Percentiles rank a stretch among this genome's conserved stretches.
Conservation (phyloP, 805 yeast genomes). For the Spathaspora sp. region DNA sequence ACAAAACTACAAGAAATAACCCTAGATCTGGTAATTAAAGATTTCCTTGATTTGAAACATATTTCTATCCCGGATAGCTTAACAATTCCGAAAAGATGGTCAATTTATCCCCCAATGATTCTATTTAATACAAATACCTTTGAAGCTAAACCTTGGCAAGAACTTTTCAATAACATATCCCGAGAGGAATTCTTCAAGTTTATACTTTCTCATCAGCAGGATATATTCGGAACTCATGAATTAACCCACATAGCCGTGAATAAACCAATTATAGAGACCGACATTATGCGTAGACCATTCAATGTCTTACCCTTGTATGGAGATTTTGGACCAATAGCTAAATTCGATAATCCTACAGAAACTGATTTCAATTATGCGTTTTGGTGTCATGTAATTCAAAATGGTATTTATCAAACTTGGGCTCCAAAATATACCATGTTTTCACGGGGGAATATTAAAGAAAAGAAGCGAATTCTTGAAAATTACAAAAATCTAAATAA, state of each 20-base stretch:
- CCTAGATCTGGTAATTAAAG: not conserved
- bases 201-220: constrained; percentile 7
- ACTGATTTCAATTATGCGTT: constrained; percentile 50
- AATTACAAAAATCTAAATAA: constrained; percentile 32
- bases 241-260: constrained; percentile 68
- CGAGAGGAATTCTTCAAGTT: not conserved
- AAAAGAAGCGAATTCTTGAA: constrained; percentile 62
- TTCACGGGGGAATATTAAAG: constrained; percentile 81
- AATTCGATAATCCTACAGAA: constrained; percentile 32
- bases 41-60: not conserved
- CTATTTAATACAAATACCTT: constrained; percentile 52
- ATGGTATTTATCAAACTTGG: constrained; percentile 78
- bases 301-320: constrained; percentile 60
- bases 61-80: not conserved
- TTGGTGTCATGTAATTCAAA: constrained; percentile 71
- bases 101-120: constrained; percentile 65
- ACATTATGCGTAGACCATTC: constrained; percentile 62
- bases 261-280: constrained; percentile 56
- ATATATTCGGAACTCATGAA: constrained; percentile 11
- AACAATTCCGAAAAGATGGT: constrained; percentile 50
- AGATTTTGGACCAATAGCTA: constrained; percentile 50
- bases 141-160: constrained; percentile 32
- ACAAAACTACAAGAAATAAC: not conserved
- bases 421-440: constrained; percentile 86
- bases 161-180: not conserved